These are phyloP conservation scores for Suhomyces choctaworum DNA, from an alignment of 1,139 yeast species.

Conservation along the genomic window DNA sequence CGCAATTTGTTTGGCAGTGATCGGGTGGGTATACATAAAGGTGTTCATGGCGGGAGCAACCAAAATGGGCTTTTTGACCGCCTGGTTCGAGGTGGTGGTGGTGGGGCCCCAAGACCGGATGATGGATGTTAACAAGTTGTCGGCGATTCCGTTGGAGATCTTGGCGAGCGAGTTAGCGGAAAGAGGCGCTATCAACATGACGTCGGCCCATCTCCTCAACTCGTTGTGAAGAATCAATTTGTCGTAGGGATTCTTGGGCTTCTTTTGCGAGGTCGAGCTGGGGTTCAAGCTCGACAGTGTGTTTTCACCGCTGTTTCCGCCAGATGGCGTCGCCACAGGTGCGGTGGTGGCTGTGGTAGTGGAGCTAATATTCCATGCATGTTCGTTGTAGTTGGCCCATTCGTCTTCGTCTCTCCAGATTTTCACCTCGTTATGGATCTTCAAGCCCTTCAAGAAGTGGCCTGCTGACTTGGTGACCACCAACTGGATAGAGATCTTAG, in stretches of 20 bases:
- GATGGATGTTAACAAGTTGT: slow-evolving; percentile 80
- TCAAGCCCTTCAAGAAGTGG: slow-evolving; percentile 76
- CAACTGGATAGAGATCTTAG: slow-evolving; percentile 76
- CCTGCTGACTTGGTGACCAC: slow-evolving; percentile 83
- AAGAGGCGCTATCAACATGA: slow-evolving; percentile 85
- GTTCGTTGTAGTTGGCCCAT: slow-evolving; percentile 64
- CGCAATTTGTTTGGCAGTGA: slow-evolving; percentile 79
- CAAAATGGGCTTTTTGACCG: slow-evolving; percentile 65
- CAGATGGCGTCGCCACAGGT: slow-evolving; percentile 4
- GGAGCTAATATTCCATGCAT: slow-evolving; percentile 18
- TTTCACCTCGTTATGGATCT: slow-evolving; percentile 78
- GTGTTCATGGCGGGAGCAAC: slow-evolving; percentile 99
- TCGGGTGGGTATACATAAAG: slow-evolving; percentile 91
- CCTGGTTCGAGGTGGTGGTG: slow-evolving; percentile 15
- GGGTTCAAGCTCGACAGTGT: slow-evolving; percentile 9
- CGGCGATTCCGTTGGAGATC: slow-evolving; percentile 87
- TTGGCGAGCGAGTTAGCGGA: slow-evolving; percentile 94
- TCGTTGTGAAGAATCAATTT: slow-evolving; percentile 75
- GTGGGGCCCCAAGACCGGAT: slow-evolving; percentile 89
- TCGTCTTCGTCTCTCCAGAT: slow-evolving; percentile 95
- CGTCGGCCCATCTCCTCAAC: slow-evolving; percentile 93
- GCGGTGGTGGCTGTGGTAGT: slow-evolving; percentile 12
- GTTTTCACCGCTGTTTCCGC: neutral
- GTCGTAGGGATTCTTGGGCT: slow-evolving; percentile 42
- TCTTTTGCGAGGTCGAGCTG: slow-evolving; percentile 17